These are phyloP conservation scores for Yarrowia keelungensis DNA, from an alignment of 805 yeast genomes.

Conservation along the genomic window DNA sequence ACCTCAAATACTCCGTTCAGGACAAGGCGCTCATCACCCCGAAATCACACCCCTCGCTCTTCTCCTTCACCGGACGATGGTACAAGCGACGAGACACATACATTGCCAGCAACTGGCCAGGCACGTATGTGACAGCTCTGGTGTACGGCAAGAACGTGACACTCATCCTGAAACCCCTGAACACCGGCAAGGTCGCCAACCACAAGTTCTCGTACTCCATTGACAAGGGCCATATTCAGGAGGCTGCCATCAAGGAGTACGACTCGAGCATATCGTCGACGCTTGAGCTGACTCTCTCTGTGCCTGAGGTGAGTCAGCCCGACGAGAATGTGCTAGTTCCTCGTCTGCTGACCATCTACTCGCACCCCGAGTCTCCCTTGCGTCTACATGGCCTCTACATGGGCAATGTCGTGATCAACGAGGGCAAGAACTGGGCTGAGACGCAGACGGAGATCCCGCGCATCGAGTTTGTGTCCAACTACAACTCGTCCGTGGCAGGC, in stretches of 20 bases:
- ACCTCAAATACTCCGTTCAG: constrained; percentile 11
- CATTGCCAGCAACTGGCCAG: constrained; percentile 40
- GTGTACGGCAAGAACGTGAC: constrained; percentile 36
- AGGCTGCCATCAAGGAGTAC: constrained; percentile 18
- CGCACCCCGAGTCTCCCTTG: constrained; percentile 24
- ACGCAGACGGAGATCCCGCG: constrained; percentile 24
- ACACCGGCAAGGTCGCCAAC: constrained; percentile 18
- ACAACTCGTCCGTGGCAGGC: constrained; percentile 6
- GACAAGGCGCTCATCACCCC: constrained; percentile 35
- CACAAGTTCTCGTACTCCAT: constrained; percentile 27
- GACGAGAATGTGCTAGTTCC: constrained; percentile 1
- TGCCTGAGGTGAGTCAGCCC: background rate
- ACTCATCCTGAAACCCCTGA: constrained; percentile 21
- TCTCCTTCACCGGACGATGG: constrained; percentile 40
- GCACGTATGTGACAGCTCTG: constrained; percentile 30
- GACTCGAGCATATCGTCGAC: constrained; percentile 12
- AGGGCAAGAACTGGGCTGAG: constrained; percentile 37
- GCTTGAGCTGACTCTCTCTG: constrained; percentile 14
- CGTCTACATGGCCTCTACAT: constrained; percentile 30
- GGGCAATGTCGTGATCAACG: constrained; percentile 37
- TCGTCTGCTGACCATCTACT: constrained; percentile 28
- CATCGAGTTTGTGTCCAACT: constrained; percentile 39
- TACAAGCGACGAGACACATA: constrained; percentile 32
- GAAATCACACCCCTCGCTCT: constrained; percentile 37
- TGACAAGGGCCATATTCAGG: constrained; percentile 17